Conservation (phyloP, 768 basidiomycete species). For the Pleurotus tuoliensis region DNA sequence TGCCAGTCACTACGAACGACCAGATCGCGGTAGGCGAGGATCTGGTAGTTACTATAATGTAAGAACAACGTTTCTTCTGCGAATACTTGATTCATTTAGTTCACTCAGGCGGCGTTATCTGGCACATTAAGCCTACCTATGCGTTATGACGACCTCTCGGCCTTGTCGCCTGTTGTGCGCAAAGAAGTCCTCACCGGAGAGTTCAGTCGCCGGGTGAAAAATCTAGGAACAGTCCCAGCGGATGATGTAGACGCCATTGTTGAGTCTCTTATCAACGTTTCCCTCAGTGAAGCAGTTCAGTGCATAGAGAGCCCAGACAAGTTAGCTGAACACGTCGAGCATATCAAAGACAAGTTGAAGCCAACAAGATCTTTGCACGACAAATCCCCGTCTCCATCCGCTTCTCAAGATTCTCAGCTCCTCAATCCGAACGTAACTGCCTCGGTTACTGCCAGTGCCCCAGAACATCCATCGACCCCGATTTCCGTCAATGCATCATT, state of each 20-base stretch:
- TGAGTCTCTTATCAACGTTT: constrained; percentile 64
- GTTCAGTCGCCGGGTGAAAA: constrained; percentile 68
- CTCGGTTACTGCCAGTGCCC: constrained; percentile 68
- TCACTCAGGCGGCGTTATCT: constrained; percentile 66
- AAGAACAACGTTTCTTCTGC: constrained; percentile 13
- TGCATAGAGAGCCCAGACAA: constrained; percentile 69
- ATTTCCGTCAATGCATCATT: constrained; percentile 71
- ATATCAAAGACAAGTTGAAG: constrained; percentile 29
- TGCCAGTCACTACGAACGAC: constrained; percentile 46
- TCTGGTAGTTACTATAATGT: constrained; percentile 89
- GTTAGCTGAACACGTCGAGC: constrained; percentile 60
- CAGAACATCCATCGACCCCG: constrained; percentile 85
- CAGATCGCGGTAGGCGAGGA: constrained; percentile 68
- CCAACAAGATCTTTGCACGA: constrained; percentile 31
- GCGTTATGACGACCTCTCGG: constrained; percentile 82
- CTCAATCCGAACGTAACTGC: constrained; percentile 63
- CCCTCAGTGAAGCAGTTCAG: constrained; percentile 73
- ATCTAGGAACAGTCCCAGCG: constrained; percentile 46
- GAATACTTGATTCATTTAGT: no score
- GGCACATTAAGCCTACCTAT: constrained; percentile 80
- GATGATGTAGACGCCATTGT: constrained; percentile 63
- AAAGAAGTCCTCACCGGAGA: constrained; percentile 85
- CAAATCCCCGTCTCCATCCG: constrained; percentile 37
- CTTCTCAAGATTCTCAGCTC: constrained; percentile 69
- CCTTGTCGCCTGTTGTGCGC: constrained; percentile 82